Conservation (phyloP, 108 stramenopile species). For the Nannochloropsis gaditana region DNA sequence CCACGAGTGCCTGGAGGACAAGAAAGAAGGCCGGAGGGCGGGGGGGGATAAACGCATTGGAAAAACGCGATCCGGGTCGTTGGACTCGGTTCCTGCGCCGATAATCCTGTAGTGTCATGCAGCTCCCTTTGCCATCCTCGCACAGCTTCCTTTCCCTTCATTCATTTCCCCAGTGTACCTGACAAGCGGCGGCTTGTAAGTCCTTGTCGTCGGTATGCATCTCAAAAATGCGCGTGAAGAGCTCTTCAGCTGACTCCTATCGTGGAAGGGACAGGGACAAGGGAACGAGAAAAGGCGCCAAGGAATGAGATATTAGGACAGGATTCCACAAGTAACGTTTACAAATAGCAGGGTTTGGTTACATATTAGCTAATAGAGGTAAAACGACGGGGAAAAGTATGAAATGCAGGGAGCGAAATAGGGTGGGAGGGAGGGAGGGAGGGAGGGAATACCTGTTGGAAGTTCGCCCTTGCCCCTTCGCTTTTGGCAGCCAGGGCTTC, state of each 20-base stretch:
- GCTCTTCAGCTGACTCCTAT: neutral
- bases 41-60: neutral
- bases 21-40: neutral
- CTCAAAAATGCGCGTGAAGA: slow-evolving; percentile 12
- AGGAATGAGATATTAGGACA: neutral
- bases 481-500: slow-evolving; percentile 13
- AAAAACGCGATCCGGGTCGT: too few species aligned
- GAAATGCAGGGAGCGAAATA: neutral
- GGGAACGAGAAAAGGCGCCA: neutral
- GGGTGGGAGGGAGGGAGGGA: neutral
- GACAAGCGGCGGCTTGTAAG: neutral
- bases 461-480: slow-evolving; percentile 9
- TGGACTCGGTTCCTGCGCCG: too few species aligned
- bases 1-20: neutral
- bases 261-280: neutral
- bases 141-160: neutral
- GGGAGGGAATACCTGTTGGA: neutral
- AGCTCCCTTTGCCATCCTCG: neutral
- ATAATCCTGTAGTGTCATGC: too few species aligned
- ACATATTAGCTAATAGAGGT: neutral
- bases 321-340: neutral
- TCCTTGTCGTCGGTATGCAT: neutral
- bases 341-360: too few species aligned
- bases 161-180: neutral
- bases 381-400: neutral